Percentiles rank a stretch among this genome's conserved stretches.
Evolutionary conservation across 225 moss, liverwort and hornwort genomes (phyloP).

Genomic region (Antitrichia curtipendula): DNA sequence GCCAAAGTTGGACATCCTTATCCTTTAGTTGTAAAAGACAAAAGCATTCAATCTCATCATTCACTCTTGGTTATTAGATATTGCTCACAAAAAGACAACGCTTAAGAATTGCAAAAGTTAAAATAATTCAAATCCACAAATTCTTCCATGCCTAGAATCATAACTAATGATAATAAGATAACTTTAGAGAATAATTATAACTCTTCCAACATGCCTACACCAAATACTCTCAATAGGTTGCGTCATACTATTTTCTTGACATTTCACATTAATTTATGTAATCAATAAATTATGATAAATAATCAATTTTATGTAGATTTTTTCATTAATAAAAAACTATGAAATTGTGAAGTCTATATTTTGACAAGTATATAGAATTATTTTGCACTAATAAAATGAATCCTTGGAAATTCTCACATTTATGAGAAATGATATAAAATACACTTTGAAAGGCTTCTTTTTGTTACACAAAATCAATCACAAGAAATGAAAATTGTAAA

Average conservation of each 20-base stretch:
- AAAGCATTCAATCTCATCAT: background rate
- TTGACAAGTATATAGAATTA: background rate
- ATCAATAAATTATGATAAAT: background rate
- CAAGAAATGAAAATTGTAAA: background rate
- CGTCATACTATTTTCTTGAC: background rate
- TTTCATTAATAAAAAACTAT: background rate
- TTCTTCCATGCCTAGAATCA: accelerated
- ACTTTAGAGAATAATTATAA: background rate
- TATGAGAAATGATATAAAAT: background rate
- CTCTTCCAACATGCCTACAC: background rate
- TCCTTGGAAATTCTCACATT: background rate
- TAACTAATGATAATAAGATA: background rate
- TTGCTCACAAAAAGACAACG: background rate
- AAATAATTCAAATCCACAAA: background rate
- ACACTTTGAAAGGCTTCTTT: background rate
- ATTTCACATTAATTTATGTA: background rate
- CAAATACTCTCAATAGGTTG: background rate
- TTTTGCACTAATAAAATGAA: background rate
- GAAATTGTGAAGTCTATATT: background rate
- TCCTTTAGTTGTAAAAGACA: too few species aligned
- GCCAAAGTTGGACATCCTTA: background rate
- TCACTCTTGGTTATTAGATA: background rate
- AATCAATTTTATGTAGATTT: background rate
- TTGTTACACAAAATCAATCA: background rate
- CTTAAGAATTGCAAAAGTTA: background rate